phyloP scores from a whole-genome alignment of 2,329 filamentous ascomycete genomes.

The Pyrenophora seminiperda region DNA sequence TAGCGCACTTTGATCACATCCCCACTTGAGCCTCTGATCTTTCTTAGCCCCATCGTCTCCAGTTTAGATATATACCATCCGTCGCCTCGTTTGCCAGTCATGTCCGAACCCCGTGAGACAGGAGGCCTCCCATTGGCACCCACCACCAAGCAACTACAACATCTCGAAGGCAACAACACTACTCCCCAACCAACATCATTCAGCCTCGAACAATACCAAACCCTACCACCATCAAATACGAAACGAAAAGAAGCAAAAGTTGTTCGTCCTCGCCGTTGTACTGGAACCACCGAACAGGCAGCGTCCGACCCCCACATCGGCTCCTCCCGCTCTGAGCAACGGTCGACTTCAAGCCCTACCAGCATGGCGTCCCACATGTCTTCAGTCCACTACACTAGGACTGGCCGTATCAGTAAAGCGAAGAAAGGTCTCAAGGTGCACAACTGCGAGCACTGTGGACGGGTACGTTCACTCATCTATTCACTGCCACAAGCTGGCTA shows the following conservation, averaged over 20 bases:
- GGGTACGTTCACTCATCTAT: slow-evolving; percentile 43
- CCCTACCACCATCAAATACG: slow-evolving; percentile 38
- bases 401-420: slow-evolving; percentile 55
- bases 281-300: slow-evolving; percentile 29
- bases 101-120: slow-evolving; percentile 42
- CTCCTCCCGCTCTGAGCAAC: slow-evolving; percentile 40
- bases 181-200: slow-evolving; percentile 18
- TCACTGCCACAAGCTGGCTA: background rate
- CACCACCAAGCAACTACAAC: slow-evolving; percentile 27
- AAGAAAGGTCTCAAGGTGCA: slow-evolving; percentile 55
- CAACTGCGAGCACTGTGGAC: slow-evolving; percentile 53
- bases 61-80: slow-evolving; percentile 42
- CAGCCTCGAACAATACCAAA: slow-evolving; percentile 27
- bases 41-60: slow-evolving; percentile 32
- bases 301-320: slow-evolving; percentile 32
- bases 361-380: slow-evolving; percentile 35
- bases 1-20: slow-evolving; percentile 32
- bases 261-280: slow-evolving; percentile 35
- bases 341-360: slow-evolving; percentile 38
- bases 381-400: slow-evolving; percentile 51
- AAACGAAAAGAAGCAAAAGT: slow-evolving; percentile 27
- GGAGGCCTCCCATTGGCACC: slow-evolving; percentile 40
- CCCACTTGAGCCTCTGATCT: slow-evolving; percentile 42
- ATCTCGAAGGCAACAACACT: slow-evolving; percentile 28
- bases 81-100: slow-evolving; percentile 34